These are phyloP conservation scores for Endocladia muricata DNA, from an alignment of 31 red algal genomes.

Conservation along the genomic window DNA sequence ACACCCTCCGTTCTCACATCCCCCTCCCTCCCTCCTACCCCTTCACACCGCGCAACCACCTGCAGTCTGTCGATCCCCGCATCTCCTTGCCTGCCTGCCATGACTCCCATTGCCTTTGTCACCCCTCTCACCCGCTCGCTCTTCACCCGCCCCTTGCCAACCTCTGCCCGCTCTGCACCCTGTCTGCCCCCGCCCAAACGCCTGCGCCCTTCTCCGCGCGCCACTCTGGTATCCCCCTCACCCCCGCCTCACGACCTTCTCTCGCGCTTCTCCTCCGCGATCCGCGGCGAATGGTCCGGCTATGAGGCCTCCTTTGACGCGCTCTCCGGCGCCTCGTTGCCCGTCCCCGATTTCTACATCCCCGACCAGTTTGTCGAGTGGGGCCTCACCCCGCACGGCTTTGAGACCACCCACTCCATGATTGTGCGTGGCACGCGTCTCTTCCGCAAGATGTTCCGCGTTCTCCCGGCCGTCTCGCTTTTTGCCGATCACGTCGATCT, in stretches of 20 bases:
- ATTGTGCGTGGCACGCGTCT: slow-evolving; percentile 45
- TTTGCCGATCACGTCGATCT: slow-evolving; percentile 74
- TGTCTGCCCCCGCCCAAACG: neutral
- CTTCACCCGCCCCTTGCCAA: neutral
- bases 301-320: slow-evolving; percentile 59
- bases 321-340: slow-evolving; percentile 3
- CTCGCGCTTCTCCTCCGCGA: slow-evolving; percentile 21
- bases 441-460: slow-evolving; percentile 66
- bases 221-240: neutral
- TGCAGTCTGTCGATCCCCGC: neutral
- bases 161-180: neutral
- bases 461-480: slow-evolving; percentile 49
- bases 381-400: slow-evolving; percentile 60
- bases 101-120: neutral
- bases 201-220: neutral
- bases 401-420: slow-evolving; percentile 74
- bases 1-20: no score
- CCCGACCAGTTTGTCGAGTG: slow-evolving; percentile 74
- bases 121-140: neutral
- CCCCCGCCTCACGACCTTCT: neutral
- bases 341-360: slow-evolving; percentile 59
- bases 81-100: neutral
- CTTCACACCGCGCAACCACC: no score
- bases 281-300: slow-evolving; percentile 64
- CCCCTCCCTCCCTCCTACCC: no score